Evolutionary conservation across 2,329 filamentous ascomycete genomes (phyloP).

Genomic region (Trichophyton mentagrophytes): DNA sequence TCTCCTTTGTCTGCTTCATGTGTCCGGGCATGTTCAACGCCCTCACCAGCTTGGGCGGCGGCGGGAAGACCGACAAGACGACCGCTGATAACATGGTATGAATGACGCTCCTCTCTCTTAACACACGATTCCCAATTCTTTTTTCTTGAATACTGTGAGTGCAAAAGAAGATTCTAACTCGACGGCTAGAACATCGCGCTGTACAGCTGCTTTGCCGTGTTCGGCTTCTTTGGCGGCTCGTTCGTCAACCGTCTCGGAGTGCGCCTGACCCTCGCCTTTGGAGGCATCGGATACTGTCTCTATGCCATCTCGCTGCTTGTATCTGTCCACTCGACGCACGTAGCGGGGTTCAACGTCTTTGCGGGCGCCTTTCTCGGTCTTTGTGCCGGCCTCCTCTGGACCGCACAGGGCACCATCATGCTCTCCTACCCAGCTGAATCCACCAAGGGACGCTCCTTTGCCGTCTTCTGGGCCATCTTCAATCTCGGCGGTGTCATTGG

Average conservation of each 20-base stretch:
- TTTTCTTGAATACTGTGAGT: not conserved
- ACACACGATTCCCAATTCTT: not conserved
- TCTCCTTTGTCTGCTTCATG: slow-evolving; percentile 57
- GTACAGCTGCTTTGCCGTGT: slow-evolving; percentile 57
- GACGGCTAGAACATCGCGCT: slow-evolving; percentile 49
- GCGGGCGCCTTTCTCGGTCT: slow-evolving; percentile 38
- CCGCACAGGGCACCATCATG: slow-evolving; percentile 41
- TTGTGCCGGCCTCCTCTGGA: slow-evolving; percentile 40
- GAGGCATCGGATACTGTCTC: slow-evolving; percentile 37
- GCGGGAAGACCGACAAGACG: slow-evolving; percentile 44
- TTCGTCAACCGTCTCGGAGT: slow-evolving; percentile 35
- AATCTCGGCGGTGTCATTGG: slow-evolving; percentile 85
- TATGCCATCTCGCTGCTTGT: slow-evolving; percentile 39
- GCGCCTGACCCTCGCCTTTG: slow-evolving; percentile 32
- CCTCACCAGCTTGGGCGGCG: slow-evolving; percentile 51
- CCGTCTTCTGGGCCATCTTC: slow-evolving; percentile 91
- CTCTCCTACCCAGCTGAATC: slow-evolving; percentile 76
- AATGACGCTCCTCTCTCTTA: not conserved
- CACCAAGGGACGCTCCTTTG: slow-evolving; percentile 77
- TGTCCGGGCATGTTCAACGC: slow-evolving; percentile 65
- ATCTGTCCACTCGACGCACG: slow-evolving; percentile 37
- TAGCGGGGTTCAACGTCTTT: slow-evolving; percentile 38
- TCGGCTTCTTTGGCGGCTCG: slow-evolving; percentile 50
- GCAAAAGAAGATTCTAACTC: not conserved
- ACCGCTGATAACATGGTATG: slow-evolving; percentile 45